Evolutionary conservation across 495 filamentous ascomycete genomes (phyloP), one percentile per base, ranked within the genome.

Genomic region (Penicillium bialowiezense): DNA sequence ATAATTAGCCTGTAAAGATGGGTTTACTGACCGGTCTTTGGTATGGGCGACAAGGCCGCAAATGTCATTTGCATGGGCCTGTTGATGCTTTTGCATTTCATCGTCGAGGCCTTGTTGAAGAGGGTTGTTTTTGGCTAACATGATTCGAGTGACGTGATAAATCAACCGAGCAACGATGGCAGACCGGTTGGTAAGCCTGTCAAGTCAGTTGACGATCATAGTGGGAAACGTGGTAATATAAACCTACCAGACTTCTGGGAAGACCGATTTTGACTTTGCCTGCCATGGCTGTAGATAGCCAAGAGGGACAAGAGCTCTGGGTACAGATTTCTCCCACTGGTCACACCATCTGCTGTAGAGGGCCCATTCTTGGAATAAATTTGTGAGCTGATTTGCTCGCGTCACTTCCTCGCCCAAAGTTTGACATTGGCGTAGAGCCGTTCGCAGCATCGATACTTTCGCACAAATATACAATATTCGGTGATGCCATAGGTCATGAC

Each of bases 401-500:
- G 24, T 34, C 7, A 18, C n/a, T 3, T 49, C 18, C 9, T 77
- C 79, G 21, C 76, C 79, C 1, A 76, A 58, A 23, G 84, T 82
- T 33, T 82, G 78, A 36, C 81, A 77, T 18, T 75, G 74, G 3
- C 84, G 81, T 5, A 82, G 79, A 24, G 79, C 79, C 17, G 86
- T 83, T 23, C 86, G 83, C 62, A 96, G 92, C 59, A 91, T 92
- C 44, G 82, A 77, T 28, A 96, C 80, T 62, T 96, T 97, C 33
- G 88, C 91, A 36, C 95, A 78, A 51, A 96, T 86, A 63, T 91
- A 97, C 26, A 96, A 75, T 44, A 97, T 93, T 21, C 88, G 82
- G 62, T 96, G 84, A 6, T 87, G 84, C 93, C 93, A 98, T n/a
- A 87, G 58, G 50, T 96, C 90, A 63, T 96, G 91, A 29, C 79